Evolutionary conservation across 495 filamentous ascomycete genomes (phyloP).

Genomic region (Elaphomyces granulatus): DNA sequence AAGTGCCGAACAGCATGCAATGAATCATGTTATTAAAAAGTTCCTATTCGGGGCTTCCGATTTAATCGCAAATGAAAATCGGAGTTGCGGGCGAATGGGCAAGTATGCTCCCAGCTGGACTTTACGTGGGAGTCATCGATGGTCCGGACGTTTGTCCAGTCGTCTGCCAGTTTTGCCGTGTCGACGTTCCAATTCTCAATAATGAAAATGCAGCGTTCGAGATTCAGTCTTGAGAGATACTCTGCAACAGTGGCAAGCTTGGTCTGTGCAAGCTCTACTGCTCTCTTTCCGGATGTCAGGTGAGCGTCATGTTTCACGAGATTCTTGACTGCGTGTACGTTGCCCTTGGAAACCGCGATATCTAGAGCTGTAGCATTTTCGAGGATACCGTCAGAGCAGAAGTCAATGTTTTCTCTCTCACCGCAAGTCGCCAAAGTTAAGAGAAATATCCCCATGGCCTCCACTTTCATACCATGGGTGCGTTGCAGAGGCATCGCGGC

Average conservation of each 20-base stretch:
- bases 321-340: slow-evolving; percentile 14
- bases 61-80: too few relatives aligned
- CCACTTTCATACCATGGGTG: slow-evolving; percentile 14
- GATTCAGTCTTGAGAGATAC: too few relatives aligned
- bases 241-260: slow-evolving; percentile 4
- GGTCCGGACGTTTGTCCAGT: slow-evolving; percentile 15
- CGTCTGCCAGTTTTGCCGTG: slow-evolving; percentile 10
- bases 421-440: slow-evolving; percentile 7
- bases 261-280: slow-evolving; percentile 1
- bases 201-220: slow-evolving; percentile 12
- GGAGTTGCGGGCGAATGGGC: too few relatives aligned
- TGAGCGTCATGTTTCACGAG: slow-evolving; percentile 12
- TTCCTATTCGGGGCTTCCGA: too few relatives aligned
- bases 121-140: slow-evolving; percentile 12
- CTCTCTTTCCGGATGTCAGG: slow-evolving; percentile 3
- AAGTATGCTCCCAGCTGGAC: slow-evolving; percentile 13
- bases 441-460: slow-evolving; percentile 12
- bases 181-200: slow-evolving; percentile 15
- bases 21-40: too few relatives aligned
- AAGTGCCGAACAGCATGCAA: too few relatives aligned
- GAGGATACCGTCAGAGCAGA: slow-evolving; percentile 12
- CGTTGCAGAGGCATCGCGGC: slow-evolving; percentile 5
- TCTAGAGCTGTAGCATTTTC: slow-evolving; percentile 12
- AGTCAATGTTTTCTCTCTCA: slow-evolving; percentile 8
- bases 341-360: slow-evolving; percentile 11